Base-by-base conservation (phyloP, 2,329 filamentous ascomycete genomes). In the Arthrobotrys pseudoclavata region DNA sequence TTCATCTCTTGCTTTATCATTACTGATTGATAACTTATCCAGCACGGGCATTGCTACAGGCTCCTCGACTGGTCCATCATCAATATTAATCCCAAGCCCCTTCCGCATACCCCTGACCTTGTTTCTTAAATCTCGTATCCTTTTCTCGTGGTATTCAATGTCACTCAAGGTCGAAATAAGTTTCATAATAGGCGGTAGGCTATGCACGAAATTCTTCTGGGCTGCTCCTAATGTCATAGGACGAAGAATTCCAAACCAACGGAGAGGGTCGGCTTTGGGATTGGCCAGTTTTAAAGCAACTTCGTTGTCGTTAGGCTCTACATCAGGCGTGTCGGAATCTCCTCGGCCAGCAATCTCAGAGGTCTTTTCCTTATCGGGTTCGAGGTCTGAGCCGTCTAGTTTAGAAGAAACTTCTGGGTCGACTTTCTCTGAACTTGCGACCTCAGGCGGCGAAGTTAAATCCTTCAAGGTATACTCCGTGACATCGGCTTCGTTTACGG, bases 171-270 rank as follows among this genome's bases (percentile, higher is more conserved):
- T 12, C 13, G 47, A 45, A 37, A 61, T 40, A 34, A 76, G 57
- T 15, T 37, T n/a, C 18, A 69, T 26, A 12, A 70, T 42, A 42
- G 31, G 34, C 15, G 72, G 72, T 52, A 76, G 20, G 5, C 37
- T 53, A 15, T 50, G 31, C 3, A 20, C 45, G 31, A 87, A 87
- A 13, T 83, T 83, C 57, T 79, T 82, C 79, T 87, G 86, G 2
- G 85, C 84, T 42, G 76, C 83, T 68, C 85, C 85, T 40, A 87
- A 82, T 24, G 84, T 83, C 9, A 82, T 82, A 2, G 86, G 84
- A 18, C 85, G 83, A 12, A 87, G 81, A 47, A 87, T 85, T 4
- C 86, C 86, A 79, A 86, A 87, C 86, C 86, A 86, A 22, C 83
- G 82, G 24, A 87, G 80, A 6, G 86, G 86, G 74, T 87, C 84